Evolutionary conservation across 2,329 filamentous ascomycete species (phyloP).

Genomic region (Huntiella abstrusa): DNA sequence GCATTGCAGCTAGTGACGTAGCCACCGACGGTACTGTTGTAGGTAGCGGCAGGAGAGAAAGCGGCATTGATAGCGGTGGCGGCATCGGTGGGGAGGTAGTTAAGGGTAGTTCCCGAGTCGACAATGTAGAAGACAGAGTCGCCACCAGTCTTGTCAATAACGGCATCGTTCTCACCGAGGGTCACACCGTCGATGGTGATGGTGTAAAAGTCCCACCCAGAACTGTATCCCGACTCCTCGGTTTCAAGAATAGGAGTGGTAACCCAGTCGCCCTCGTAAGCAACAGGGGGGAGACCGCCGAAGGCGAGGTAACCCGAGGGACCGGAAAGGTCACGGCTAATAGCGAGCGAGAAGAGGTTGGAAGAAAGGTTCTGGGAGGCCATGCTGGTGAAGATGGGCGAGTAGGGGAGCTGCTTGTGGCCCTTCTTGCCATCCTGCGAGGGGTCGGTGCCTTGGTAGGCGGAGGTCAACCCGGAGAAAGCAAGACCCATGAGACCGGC

Average conservation of each 20-base stretch:
- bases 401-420: conserved; percentile 2
- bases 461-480: conserved; percentile 6
- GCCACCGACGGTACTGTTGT: conserved; percentile 14
- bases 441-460: conserved; percentile 1
- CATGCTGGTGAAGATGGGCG: conserved; percentile 8
- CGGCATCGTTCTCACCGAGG: conserved; percentile 6
- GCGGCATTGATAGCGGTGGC: conserved; percentile 16
- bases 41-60: conserved; percentile 13
- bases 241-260: conserved; percentile 5
- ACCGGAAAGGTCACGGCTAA: neutral
- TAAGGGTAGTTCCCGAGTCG: conserved; percentile 16
- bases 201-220: conserved; percentile 9
- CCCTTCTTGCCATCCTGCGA: neutral
- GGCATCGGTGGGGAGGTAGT: conserved; percentile 15
- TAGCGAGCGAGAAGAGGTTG: conserved; percentile 6
- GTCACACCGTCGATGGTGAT: conserved; percentile 14
- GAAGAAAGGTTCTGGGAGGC: neutral
- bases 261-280: conserved; percentile 4
- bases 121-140: conserved; percentile 12
- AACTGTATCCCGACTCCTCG: neutral
- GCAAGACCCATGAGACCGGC: conserved; percentile 7
- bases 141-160: conserved; percentile 12
- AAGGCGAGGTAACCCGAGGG: conserved; percentile 7
- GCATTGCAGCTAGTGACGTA: conserved; percentile 15
- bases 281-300: conserved; percentile 8